Base-by-base conservation (phyloP, 2,329 filamentous ascomycete species). In the Paecilomyces fulvus region DNA sequence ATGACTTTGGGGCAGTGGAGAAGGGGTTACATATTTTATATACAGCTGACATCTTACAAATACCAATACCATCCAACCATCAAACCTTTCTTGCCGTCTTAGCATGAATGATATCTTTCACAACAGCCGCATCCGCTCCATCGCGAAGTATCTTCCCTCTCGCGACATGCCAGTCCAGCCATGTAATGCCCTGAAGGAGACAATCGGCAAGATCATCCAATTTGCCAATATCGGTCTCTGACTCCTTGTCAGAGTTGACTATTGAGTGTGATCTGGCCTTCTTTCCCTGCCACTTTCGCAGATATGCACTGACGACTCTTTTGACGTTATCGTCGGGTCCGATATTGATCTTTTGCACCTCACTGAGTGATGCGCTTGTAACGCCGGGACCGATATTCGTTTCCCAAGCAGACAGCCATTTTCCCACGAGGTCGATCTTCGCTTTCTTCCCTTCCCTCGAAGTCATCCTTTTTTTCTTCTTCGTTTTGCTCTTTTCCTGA, bases 141-240 rank as follows among this genome's bases (percentile, higher is more conserved):
- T 65, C 64, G 2, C 52, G 54, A 11, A 56, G 57, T 51, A 75
- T 53, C 12, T 62, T 57, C 43, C 67, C 63, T 48, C 67, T 63
- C 65, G 68, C 71, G 8, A 59, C 65, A 66, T 90, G 83, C 90
- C 90, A 95, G 58, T 84, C 79, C 37, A 90, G 71, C 84, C 88
- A 92, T 2, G 88, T 85, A 57, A 90, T 78, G 1, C 85, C 90
- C 70, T 95, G 90, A 55, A 94, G 69, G 25, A 94, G 73, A 67
- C 86, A 88, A 74, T 95, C 90, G 0, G 89, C 87, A 52, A 95
- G 73, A 74, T 95, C 90, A 70, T 95, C 90, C 54, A 92, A 70
- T 71, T 94, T 94, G n/a, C 65, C 69, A 31, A 71, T 62, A 28
- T 60, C 53, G 3, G 51, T 9, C n/a, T 43, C 23, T 11, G 48